A percentile compares a stretch with the other conserved stretches of the same genome.
phyloP scores from a whole-genome alignment of 371 early-diverging fungal species.

The Phascolomyces articulosus region DNA sequence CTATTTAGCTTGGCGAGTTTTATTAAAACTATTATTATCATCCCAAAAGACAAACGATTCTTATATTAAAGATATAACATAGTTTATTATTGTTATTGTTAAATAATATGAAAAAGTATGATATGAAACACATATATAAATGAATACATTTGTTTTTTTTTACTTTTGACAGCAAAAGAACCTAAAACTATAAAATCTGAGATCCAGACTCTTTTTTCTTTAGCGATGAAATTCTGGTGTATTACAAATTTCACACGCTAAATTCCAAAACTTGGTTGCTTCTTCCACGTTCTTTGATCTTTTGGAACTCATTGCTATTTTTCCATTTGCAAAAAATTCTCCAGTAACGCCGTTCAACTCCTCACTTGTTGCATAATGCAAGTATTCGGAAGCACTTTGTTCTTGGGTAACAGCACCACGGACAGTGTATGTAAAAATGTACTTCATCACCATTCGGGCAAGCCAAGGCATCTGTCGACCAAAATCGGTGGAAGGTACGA shows the following conservation, averaged over 20 bases:
- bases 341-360: constrained; percentile 42
- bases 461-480: constrained; percentile 23
- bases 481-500: constrained; percentile 40
- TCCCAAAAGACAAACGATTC: too few relatives aligned
- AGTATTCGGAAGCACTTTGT: constrained; percentile 26
- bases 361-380: constrained; percentile 28
- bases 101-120: too few relatives aligned
- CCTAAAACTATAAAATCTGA: too few relatives aligned
- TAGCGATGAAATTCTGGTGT: not conserved
- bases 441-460: constrained; percentile 17
- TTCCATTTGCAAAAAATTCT: constrained; percentile 19
- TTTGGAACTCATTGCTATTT: constrained; percentile 21
- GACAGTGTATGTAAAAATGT: constrained; percentile 11
- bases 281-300: constrained; percentile 28
- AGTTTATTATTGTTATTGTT: too few relatives aligned
- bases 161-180: too few relatives aligned
- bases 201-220: too few relatives aligned
- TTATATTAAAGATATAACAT: too few relatives aligned
- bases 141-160: too few relatives aligned
- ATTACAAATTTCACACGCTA: constrained; percentile 28
- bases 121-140: too few relatives aligned
- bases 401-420: constrained; percentile 29
- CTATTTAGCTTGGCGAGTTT: too few relatives aligned
- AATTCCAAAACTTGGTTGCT: constrained; percentile 27
- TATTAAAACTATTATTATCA: too few relatives aligned